These are phyloP conservation scores for Linnemannia elongata DNA, from an alignment of 192 early-diverging fungal genomes.

Conservation along the genomic window DNA sequence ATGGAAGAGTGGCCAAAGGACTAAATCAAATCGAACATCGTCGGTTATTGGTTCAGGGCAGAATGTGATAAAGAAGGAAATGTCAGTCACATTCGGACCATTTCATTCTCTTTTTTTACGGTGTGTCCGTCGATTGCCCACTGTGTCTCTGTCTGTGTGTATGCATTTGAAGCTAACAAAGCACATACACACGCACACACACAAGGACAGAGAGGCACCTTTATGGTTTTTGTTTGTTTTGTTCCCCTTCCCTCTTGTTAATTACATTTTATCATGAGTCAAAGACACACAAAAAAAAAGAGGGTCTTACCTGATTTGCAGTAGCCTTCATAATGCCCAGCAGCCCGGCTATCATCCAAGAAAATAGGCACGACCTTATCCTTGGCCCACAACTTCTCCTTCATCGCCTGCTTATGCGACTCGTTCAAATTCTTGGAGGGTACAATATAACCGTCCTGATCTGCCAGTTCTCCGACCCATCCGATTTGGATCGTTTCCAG, in stretches of 20 bases:
- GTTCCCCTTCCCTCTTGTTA: not conserved
- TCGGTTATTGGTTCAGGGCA: not conserved
- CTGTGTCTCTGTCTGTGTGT: not conserved
- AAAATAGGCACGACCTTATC: conserved; percentile 85
- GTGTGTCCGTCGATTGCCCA: not conserved
- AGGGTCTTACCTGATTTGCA: conserved; percentile 85
- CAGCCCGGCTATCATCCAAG: conserved; percentile 75
- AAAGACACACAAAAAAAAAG: not conserved
- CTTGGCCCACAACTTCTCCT: conserved; percentile 62
- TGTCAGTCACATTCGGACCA: conserved; percentile 5
- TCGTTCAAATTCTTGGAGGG: conserved; percentile 59
- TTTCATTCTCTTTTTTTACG: not conserved
- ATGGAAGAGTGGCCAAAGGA: conserved; percentile 96
- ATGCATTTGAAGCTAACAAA: not conserved
- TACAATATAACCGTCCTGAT: conserved; percentile 60
- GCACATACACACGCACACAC: not conserved
- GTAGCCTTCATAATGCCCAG: conserved; percentile 97
- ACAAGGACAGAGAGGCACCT: not conserved
- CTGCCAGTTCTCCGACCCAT: conserved; percentile 73
- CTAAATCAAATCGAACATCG: conserved; percentile 49
- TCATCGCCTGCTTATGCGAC: conserved; percentile 66
- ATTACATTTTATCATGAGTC: not conserved
- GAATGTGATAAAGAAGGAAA: not conserved
- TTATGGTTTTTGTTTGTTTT: not conserved
- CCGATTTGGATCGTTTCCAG: conserved; percentile 80